A percentile compares a stretch with the other conserved stretches of the same genome.
Evolutionary conservation across 108 stramenopile species (phyloP).

Genomic region (Cylindrotheca fusiformis): DNA sequence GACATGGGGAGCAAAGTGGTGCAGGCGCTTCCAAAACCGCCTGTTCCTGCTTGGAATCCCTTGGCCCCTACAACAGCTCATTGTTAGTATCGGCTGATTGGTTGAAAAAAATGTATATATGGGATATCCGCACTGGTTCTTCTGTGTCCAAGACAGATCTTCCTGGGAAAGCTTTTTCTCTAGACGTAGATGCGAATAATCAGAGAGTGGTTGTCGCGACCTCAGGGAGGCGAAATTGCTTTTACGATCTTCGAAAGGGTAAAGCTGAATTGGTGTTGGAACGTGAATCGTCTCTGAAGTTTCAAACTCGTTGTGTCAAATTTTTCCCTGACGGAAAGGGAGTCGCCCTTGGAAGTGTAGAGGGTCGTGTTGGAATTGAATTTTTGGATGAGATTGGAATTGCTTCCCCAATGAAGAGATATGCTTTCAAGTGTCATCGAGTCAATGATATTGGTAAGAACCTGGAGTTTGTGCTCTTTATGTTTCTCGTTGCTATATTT

Average conservation of each 20-base stretch:
- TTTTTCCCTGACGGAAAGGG: constrained; percentile 81
- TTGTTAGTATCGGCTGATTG: constrained; percentile 80
- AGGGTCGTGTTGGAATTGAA: constrained; percentile 97
- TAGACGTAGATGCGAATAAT: constrained; percentile 50
- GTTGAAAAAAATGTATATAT: constrained; percentile 59
- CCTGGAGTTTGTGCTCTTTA: too few species aligned
- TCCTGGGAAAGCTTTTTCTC: constrained; percentile 82
- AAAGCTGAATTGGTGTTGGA: constrained; percentile 45
- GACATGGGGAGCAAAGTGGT: neutral
- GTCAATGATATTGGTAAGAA: constrained; percentile 76
- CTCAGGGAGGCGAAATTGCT: constrained; percentile 50
- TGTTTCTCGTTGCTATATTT: too few species aligned
- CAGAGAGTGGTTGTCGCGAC: constrained; percentile 66
- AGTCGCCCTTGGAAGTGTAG: constrained; percentile 91
- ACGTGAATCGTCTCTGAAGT: constrained; percentile 82
- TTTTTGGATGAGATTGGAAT: constrained; percentile 63
- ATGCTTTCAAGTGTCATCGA: constrained; percentile 98
- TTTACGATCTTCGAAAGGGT: constrained; percentile 53
- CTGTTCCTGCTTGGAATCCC: constrained; percentile 24
- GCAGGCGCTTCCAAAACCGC: constrained; percentile 7
- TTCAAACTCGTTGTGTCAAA: constrained; percentile 75
- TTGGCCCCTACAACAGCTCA: constrained; percentile 15
- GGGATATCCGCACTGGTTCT: constrained; percentile 43
- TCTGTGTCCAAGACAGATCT: constrained; percentile 30
- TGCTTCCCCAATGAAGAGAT: constrained; percentile 60